Base-by-base conservation (phyloP, 495 filamentous ascomycete genomes). In the Hypoxylon lienhwacheense region DNA sequence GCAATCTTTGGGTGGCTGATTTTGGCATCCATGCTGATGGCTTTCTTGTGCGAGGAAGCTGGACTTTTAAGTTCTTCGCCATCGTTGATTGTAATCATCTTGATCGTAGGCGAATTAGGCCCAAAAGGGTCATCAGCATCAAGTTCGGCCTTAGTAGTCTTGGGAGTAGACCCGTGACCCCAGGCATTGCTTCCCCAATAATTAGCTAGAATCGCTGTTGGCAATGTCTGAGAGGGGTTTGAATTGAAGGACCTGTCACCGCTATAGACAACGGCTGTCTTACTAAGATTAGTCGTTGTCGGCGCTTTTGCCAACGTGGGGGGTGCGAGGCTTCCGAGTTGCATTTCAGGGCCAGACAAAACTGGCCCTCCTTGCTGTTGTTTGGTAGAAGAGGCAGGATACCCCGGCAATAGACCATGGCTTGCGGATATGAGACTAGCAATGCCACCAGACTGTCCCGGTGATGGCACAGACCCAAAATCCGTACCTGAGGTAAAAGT, bases 101-200 rank as follows among this genome's bases (percentile, higher is more conserved):
- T 70, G 14, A 68, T 56, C 16, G 74, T 63, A 10, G 65, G 44
- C 26, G 65, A 65, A 19, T 65, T 65, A 12, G 65, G 65, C 10
- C 62, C 49, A 15, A 77, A 75, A 4, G 75, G 63, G 40, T 82
- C 78, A 22, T 85, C 84, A 31, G 71, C 63, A 55, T 84, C 80
- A 12, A 64, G 32, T 37, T 68, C 64, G 7, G 54, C 53, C 19
- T 24, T 48, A 5, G 34, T 58, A 5, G 24, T 36, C 49, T 58
- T 53, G 5, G 88, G 65, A 10, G 79, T 78, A 57, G 89, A 89
- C 19, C 91, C 73, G 47, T 87, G 85, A 5, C 87, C 84, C 87
- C 89, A 95, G 29, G 90, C 84, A 28, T 82, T 84, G 70, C 84
- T 92, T 34, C 91, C 91, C 91, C 91, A 97, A 45, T 93, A 74